Percentiles rank a stretch among this genome's conserved stretches.
phyloP scores from a whole-genome alignment of 1,139 yeast genomes.

The Blastobotrys petasosporus region DNA sequence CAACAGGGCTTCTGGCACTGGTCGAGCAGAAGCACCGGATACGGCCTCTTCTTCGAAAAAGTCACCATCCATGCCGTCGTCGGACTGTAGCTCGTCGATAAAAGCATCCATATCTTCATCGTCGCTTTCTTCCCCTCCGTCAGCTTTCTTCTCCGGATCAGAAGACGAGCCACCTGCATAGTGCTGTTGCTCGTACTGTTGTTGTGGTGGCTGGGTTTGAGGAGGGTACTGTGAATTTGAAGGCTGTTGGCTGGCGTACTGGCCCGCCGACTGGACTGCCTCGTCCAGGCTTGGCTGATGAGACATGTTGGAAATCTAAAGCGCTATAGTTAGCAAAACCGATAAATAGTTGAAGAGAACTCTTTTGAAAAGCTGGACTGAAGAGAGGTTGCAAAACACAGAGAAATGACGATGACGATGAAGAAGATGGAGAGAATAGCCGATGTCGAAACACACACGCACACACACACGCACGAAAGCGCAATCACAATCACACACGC shows the following conservation, averaged over 20 bases:
- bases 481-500: too few relatives aligned
- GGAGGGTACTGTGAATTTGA: slow-evolving; percentile 1
- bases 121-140: slow-evolving; percentile 53
- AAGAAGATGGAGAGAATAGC: too few relatives aligned
- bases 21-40: slow-evolving; percentile 43
- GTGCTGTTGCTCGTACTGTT: neutral
- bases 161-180: slow-evolving; percentile 19
- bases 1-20: slow-evolving; percentile 84
- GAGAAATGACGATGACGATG: too few relatives aligned
- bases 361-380: too few relatives aligned
- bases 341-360: too few relatives aligned
- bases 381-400: too few relatives aligned
- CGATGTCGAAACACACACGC: too few relatives aligned
- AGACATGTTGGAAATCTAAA: slow-evolving; percentile 5
- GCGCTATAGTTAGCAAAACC: neutral
- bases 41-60: slow-evolving; percentile 48
- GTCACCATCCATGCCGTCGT: slow-evolving; percentile 53
- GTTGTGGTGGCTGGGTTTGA: neutral
- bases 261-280: neutral
- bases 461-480: too few relatives aligned
- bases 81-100: slow-evolving; percentile 83
- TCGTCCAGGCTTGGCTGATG: slow-evolving; percentile 7
- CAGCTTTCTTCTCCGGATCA: slow-evolving; percentile 35
- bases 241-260: neutral
- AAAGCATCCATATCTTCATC: slow-evolving; percentile 87